Conservation (phyloP, 2,329 filamentous ascomycete species). For the Neofusicoccum umdonicola region DNA sequence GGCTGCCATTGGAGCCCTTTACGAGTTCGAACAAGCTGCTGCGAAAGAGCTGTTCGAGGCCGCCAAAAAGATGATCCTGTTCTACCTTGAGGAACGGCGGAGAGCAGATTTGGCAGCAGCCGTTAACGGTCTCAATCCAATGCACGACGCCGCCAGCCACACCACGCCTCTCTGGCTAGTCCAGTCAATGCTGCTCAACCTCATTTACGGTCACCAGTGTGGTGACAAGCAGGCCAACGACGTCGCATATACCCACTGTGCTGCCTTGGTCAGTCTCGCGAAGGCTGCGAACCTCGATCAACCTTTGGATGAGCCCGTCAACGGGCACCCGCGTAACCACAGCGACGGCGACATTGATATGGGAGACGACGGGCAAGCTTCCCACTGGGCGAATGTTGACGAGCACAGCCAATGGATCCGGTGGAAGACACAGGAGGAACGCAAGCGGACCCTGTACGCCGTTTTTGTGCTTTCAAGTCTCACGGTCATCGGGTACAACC, state of each 20-base stretch:
- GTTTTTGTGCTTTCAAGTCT: slow-evolving; percentile 91
- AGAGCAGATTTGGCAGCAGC: slow-evolving; percentile 74
- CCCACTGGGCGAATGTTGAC: slow-evolving; percentile 32
- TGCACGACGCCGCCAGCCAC: slow-evolving; percentile 61
- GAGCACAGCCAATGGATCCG: slow-evolving; percentile 78
- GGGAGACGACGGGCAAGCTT: slow-evolving; percentile 43
- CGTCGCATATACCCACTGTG: slow-evolving; percentile 88
- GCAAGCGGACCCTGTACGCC: slow-evolving; percentile 86
- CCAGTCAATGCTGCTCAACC: slow-evolving; percentile 93
- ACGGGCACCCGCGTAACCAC: slow-evolving; percentile 23
- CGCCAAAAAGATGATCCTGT: slow-evolving; percentile 91
- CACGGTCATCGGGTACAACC: slow-evolving; percentile 88
- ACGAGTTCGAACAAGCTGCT: slow-evolving; percentile 76
- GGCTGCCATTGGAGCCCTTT: slow-evolving; percentile 82
- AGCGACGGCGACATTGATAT: slow-evolving; percentile 53
- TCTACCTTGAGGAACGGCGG: slow-evolving; percentile 86
- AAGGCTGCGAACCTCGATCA: slow-evolving; percentile 77
- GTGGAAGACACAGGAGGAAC: slow-evolving; percentile 87
- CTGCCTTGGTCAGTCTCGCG: slow-evolving; percentile 84
- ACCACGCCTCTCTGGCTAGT: slow-evolving; percentile 90
- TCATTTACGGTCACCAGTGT: slow-evolving; percentile 93
- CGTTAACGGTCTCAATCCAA: slow-evolving; percentile 52
- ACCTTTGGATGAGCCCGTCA: slow-evolving; percentile 17
- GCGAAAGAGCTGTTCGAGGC: slow-evolving; percentile 88
- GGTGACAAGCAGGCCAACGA: slow-evolving; percentile 87